Conservation (phyloP, 805 yeast species). For the Metschnikowia drakensbergensis region DNA sequence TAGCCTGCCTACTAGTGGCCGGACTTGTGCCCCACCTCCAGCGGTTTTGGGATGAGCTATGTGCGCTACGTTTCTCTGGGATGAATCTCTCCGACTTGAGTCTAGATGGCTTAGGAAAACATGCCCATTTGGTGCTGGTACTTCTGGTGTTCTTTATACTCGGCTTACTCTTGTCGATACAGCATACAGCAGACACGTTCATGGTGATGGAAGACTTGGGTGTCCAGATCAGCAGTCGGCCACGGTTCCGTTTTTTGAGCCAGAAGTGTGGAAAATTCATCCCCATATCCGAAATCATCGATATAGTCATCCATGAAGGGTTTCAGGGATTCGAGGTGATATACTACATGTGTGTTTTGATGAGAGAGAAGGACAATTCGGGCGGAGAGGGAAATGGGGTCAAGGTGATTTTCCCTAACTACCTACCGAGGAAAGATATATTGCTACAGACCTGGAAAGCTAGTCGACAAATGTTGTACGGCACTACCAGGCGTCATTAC, state of each 20-base stretch:
- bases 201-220: conserved; percentile 45
- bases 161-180: conserved; percentile 23
- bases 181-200: conserved; percentile 40
- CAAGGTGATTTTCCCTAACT: conserved; percentile 40
- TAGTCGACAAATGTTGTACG: conserved; percentile 35
- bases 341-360: conserved; percentile 58
- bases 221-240: conserved; percentile 36
- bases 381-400: conserved; percentile 19
- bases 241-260: conserved; percentile 13
- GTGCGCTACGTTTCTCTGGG: not conserved
- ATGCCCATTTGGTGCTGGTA: not conserved
- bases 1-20: conserved; percentile 13
- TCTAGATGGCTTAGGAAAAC: not conserved
- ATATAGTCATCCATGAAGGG: conserved; percentile 72
- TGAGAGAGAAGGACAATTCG: conserved; percentile 27
- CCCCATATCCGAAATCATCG: conserved; percentile 54
- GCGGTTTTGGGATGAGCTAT: not conserved
- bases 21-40: not conserved
- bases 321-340: conserved; percentile 62
- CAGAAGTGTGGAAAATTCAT: conserved; percentile 43
- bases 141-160: conserved; percentile 2
- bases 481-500: conserved; percentile 15
- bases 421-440: conserved; percentile 41
- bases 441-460: conserved; percentile 38
- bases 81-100: not conserved